Percentiles rank a stretch among this genome's conserved stretches.
Conservation (phyloP, 2,329 filamentous ascomycete genomes). For the Clarireedia hainanense region DNA sequence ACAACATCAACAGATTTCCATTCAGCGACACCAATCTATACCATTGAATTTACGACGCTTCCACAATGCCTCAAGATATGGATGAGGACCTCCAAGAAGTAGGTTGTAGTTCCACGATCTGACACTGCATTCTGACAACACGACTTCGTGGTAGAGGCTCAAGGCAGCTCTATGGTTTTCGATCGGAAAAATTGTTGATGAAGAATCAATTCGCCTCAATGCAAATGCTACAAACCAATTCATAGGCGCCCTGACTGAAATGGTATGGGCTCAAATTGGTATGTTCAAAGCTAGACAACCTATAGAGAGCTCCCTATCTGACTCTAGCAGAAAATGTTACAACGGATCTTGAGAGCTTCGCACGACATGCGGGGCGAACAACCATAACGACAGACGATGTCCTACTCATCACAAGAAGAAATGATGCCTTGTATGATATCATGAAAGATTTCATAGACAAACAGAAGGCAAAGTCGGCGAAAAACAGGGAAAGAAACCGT, state of each 20-base stretch:
- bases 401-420: slow-evolving; percentile 75
- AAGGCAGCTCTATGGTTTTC: slow-evolving; percentile 81
- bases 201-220: slow-evolving; percentile 64
- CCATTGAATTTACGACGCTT: neutral
- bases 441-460: slow-evolving; percentile 62
- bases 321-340: slow-evolving; percentile 40
- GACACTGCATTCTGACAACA: neutral
- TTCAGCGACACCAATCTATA: neutral
- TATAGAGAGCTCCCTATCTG: neutral
- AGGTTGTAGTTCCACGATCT: neutral
- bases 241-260: slow-evolving; percentile 75
- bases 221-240: slow-evolving; percentile 89
- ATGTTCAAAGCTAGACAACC: slow-evolving; percentile 20
- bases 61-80: slow-evolving; percentile 18
- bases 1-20: neutral
- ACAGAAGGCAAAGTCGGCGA: slow-evolving; percentile 36
- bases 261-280: slow-evolving; percentile 86
- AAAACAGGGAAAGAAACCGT: slow-evolving; percentile 7
- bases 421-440: slow-evolving; percentile 73
- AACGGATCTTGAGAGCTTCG: slow-evolving; percentile 57
- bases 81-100: slow-evolving; percentile 20
- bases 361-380: slow-evolving; percentile 71
- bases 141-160: slow-evolving; percentile 49
- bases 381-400: slow-evolving; percentile 83
- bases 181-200: slow-evolving; percentile 81